Conservation (phyloP, 164 flowering plant genomes). For the Platanus orientalis region DNA sequence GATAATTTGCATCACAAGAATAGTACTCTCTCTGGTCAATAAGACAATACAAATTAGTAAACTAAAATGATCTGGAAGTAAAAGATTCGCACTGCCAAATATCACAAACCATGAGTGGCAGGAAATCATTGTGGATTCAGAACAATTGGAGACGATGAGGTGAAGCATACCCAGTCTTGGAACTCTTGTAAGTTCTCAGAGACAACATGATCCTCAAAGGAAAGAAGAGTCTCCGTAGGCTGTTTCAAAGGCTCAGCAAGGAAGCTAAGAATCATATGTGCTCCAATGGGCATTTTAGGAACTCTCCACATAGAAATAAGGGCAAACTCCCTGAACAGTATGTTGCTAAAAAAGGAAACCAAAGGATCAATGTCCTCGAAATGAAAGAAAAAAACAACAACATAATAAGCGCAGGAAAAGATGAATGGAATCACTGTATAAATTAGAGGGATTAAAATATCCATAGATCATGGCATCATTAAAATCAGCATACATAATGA, state of each 20-base stretch:
- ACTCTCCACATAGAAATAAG: conserved; percentile 98
- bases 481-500: background rate
- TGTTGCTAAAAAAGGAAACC: conserved; percentile 50
- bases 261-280: conserved; percentile 76
- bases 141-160: conserved; percentile 1
- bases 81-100: background rate
- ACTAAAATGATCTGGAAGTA: background rate
- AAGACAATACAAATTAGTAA: conserved; percentile 8
- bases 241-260: conserved; percentile 97
- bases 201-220: conserved; percentile 50
- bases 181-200: conserved; percentile 74
- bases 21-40: conserved; percentile 71
- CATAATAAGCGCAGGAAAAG: background rate
- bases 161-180: conserved; percentile 77
- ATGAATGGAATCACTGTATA: background rate
- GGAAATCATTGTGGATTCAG: background rate
- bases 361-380: conserved; percentile 10
- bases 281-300: conserved; percentile 87
- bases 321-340: conserved; percentile 90
- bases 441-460: too few relatives aligned
- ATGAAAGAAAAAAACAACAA: background rate
- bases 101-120: conserved; percentile 5
- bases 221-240: conserved; percentile 40
- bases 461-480: background rate
- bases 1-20: conserved; percentile 93